phyloP scores from a whole-genome alignment of 129 eudicot species.

The Heracleum sosnowskyi region DNA sequence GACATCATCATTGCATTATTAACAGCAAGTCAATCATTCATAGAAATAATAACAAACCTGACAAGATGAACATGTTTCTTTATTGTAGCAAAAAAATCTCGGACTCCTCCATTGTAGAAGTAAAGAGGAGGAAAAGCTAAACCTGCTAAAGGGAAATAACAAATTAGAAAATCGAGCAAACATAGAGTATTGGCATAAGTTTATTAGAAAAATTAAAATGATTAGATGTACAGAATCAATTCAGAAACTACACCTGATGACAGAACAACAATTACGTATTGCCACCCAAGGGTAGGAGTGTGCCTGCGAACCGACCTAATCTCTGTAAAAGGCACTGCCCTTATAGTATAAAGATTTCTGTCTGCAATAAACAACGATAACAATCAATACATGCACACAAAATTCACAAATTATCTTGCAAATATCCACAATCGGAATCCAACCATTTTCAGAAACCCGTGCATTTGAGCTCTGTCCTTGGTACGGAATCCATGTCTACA shows the following conservation, averaged over 20 bases:
- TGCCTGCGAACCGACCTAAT: conserved; percentile 85
- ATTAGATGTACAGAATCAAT: conserved; percentile 1
- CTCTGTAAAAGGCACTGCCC: conserved; percentile 76
- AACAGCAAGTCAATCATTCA: not conserved
- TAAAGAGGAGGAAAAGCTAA: conserved; percentile 94
- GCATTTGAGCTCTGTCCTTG: conserved; percentile 78
- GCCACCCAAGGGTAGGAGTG: conserved; percentile 97
- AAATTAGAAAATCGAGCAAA: not conserved
- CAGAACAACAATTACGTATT: conserved; percentile 72
- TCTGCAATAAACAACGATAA: conserved; percentile 35
- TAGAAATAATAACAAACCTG: conserved; percentile 40
- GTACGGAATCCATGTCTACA: conserved; percentile 93
- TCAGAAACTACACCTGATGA: conserved; percentile 63
- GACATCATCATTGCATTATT: not conserved
- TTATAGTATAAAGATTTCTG: conserved; percentile 78
- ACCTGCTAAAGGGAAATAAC: conserved; percentile 39
- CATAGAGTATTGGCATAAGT: not conserved
- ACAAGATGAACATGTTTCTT: conserved; percentile 75
- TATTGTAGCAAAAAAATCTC: conserved; percentile 72
- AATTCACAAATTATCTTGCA: not conserved
- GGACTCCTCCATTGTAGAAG: conserved; percentile 97
- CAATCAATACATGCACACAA: not conserved
- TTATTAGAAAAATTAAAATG: not conserved
- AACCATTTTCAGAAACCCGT: conserved; percentile 76
- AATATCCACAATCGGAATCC: not conserved